A percentile compares a stretch with the other conserved stretches of the same genome.
phyloP scores from a whole-genome alignment of 2,329 filamentous ascomycete species.

The Calycina marina region DNA sequence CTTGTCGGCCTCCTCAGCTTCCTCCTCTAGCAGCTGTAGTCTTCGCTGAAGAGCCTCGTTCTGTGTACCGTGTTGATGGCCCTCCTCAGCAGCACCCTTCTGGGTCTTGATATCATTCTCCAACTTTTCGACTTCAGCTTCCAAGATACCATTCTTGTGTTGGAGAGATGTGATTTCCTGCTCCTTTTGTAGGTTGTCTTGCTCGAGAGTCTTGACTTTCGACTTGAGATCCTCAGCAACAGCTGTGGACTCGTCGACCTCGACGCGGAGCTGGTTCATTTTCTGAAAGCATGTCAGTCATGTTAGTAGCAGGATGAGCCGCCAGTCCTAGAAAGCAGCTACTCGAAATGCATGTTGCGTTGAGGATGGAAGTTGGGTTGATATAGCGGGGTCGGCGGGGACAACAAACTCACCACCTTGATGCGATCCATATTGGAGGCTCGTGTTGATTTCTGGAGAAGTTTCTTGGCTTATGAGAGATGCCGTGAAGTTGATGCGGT shows the following conservation, averaged over 20 bases:
- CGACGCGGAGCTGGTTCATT: conserved; percentile 87
- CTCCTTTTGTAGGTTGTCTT: conserved; percentile 92
- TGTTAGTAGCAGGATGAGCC: no score
- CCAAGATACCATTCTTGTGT: conserved; percentile 89
- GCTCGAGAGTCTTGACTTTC: conserved; percentile 81
- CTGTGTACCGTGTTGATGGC: conserved; percentile 69
- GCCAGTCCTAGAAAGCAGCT: no score
- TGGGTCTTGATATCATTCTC: conserved; percentile 70
- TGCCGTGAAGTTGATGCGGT: no score
- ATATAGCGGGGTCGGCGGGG: conserved; percentile 20
- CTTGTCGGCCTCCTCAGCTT: conserved; percentile 93
- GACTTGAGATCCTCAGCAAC: conserved; percentile 77
- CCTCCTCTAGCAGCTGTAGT: conserved; percentile 92
- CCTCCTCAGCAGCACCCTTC: conserved; percentile 76
- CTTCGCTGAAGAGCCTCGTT: conserved; percentile 85
- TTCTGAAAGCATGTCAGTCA: no score
- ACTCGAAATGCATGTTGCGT: no score
- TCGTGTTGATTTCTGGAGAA: no score
- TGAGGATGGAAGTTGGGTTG: no score
- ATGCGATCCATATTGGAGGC: conserved; percentile 65
- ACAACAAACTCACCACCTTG: conserved; percentile 57
- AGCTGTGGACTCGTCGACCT: conserved; percentile 71
- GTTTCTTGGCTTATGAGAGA: no score
- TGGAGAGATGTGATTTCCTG: conserved; percentile 93
- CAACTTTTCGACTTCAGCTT: conserved; percentile 83